Conservation (phyloP, 2,329 filamentous ascomycete genomes). For the Penicillium thymicola region DNA sequence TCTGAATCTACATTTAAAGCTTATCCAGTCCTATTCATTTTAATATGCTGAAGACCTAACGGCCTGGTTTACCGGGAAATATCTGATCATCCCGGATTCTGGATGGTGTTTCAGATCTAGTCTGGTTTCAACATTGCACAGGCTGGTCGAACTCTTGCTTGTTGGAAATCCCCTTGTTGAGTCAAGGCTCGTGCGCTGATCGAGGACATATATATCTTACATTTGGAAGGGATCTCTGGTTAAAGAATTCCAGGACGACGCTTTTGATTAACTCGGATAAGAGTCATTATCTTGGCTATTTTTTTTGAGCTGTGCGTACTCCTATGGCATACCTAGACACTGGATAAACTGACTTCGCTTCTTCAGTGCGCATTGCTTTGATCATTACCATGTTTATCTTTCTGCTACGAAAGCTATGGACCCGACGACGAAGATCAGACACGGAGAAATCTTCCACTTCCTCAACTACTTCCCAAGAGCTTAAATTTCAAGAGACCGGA, state of each 20-base stretch:
- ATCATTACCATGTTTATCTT: constrained; percentile 1
- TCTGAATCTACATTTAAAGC: neutral
- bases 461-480: neutral
- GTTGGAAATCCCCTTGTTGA: neutral
- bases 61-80: neutral
- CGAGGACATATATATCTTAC: neutral
- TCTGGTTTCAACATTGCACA: constrained; percentile 8
- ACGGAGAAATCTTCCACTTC: neutral
- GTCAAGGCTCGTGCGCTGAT: neutral
- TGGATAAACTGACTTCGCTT: neutral
- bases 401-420: constrained; percentile 2
- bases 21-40: neutral
- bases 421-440: neutral
- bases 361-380: neutral
- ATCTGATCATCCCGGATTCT: neutral
- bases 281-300: neutral
- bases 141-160: constrained; percentile 1
- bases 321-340: too few species aligned
- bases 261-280: neutral
- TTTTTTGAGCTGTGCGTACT: neutral
- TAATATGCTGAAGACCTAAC: neutral
- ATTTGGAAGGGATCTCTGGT: neutral
- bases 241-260: neutral
- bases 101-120: constrained; percentile 12
- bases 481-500: neutral